Conservation (phyloP, 2,329 filamentous ascomycete genomes). For the Arthrobotrys megalospora region DNA sequence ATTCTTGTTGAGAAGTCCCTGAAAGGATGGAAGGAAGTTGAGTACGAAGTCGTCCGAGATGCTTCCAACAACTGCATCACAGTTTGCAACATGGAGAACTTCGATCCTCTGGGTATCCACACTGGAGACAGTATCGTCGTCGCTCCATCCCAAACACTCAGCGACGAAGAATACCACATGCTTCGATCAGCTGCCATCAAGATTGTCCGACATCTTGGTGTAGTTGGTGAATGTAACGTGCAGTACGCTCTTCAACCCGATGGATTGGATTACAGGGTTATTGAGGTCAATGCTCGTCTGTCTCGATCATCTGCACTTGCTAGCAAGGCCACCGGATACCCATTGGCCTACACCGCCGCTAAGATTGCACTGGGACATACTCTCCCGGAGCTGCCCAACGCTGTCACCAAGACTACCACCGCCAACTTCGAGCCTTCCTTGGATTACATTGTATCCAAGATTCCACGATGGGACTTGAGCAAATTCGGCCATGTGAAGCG, state of each 20-base stretch:
- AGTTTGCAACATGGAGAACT: conserved; percentile 99
- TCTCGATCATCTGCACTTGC: conserved; percentile 96
- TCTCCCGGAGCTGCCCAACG: conserved; percentile 94
- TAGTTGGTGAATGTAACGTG: conserved; percentile 98
- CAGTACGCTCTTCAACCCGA: conserved; percentile 98
- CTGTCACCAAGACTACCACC: conserved; percentile 97
- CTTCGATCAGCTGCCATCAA: conserved; percentile 97
- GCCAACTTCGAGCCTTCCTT: conserved; percentile 98
- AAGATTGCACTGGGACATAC: conserved; percentile 98
- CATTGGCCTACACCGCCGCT: conserved; percentile 94
- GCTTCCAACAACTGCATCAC: conserved; percentile 99
- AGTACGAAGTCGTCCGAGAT: conserved; percentile 98
- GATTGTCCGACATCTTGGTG: conserved; percentile 95
- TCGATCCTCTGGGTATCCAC: conserved; percentile 96
- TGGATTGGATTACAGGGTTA: conserved; percentile 97
- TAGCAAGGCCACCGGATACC: conserved; percentile 98
- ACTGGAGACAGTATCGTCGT: conserved; percentile 99
- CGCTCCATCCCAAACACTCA: conserved; percentile 94
- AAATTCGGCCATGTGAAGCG: conserved; percentile 99
- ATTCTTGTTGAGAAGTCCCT: conserved; percentile 98
- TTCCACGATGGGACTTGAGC: conserved; percentile 96
- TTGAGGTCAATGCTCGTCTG: conserved; percentile 98
- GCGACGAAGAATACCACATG: conserved; percentile 99
- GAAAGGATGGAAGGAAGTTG: conserved; percentile 99
- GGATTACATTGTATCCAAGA: conserved; percentile 99